phyloP scores from a whole-genome alignment of 257 asterid species.

The Linaria vulgaris region DNA sequence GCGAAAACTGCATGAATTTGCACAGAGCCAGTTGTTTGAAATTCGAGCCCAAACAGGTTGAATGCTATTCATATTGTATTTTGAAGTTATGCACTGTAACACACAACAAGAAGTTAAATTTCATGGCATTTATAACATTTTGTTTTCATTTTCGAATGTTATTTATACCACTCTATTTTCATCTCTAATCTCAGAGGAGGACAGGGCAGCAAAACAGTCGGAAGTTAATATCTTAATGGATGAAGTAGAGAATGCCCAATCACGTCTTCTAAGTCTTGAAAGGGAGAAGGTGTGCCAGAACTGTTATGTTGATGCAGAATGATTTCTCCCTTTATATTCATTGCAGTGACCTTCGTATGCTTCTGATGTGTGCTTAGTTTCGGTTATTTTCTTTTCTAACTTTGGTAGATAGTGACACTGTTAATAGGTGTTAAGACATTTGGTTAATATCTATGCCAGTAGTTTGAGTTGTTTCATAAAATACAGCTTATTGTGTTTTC shows the following conservation, averaged over 20 bases:
- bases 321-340: conserved; percentile 16
- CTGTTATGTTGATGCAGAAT: conserved; percentile 23
- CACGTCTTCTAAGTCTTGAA: conserved; percentile 91
- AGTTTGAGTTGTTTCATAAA: background rate
- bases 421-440: background rate
- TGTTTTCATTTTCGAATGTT: background rate
- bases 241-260: conserved; percentile 97
- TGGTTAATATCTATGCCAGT: background rate
- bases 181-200: conserved; percentile 66
- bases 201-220: conserved; percentile 85
- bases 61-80: conserved; percentile 17
- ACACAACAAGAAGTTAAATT: conserved; percentile 5
- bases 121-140: conserved; percentile 8
- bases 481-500: no score
- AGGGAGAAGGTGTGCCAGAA: conserved; percentile 79
- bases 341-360: background rate
- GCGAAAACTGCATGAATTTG: conserved; percentile 95
- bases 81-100: conserved; percentile 9
- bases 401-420: background rate
- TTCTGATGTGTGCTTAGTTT: background rate
- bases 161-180: background rate
- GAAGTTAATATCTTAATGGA: conserved; percentile 94
- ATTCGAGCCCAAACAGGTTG: conserved; percentile 98
- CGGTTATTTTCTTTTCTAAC: background rate
- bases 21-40: conserved; percentile 97